Percentiles rank a stretch among this genome's conserved stretches.
These are phyloP conservation scores for Gracilariopsis chorda DNA, from an alignment of 23 red algal species.

Conservation along the genomic window DNA sequence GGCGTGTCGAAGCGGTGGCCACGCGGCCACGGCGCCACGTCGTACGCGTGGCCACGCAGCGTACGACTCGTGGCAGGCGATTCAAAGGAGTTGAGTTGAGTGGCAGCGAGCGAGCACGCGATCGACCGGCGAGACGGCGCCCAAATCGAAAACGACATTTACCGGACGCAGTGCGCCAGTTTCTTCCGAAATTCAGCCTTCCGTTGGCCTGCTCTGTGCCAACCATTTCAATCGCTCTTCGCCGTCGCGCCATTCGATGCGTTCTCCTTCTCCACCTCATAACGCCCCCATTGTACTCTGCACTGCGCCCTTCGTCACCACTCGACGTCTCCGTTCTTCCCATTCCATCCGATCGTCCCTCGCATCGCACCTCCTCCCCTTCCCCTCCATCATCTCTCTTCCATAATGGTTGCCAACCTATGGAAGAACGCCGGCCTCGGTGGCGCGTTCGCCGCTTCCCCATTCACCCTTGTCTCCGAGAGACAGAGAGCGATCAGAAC, in stretches of 20 bases:
- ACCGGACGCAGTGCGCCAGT: background rate
- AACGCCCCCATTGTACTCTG: background rate
- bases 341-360: background rate
- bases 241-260: slow-evolving; percentile 26
- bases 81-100: no score
- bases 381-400: background rate
- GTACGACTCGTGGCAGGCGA: no score
- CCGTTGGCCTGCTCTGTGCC: slow-evolving; percentile 7
- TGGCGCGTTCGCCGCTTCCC: slow-evolving; percentile 33
- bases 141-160: slow-evolving; percentile 16
- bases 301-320: background rate
- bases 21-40: no score
- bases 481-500: background rate
- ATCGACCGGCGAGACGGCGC: background rate
- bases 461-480: slow-evolving; percentile 17
- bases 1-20: no score
- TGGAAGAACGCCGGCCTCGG: slow-evolving; percentile 50
- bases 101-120: no score
- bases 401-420: slow-evolving; percentile 43
- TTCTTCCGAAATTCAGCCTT: slow-evolving; percentile 15
- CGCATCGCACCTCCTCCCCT: background rate
- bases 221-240: background rate
- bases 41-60: no score
- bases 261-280: background rate
- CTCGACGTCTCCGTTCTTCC: background rate